phyloP scores from a whole-genome alignment of 176 grass and related monocot genomes.

The Hsuehochloa calcarea region DNA sequence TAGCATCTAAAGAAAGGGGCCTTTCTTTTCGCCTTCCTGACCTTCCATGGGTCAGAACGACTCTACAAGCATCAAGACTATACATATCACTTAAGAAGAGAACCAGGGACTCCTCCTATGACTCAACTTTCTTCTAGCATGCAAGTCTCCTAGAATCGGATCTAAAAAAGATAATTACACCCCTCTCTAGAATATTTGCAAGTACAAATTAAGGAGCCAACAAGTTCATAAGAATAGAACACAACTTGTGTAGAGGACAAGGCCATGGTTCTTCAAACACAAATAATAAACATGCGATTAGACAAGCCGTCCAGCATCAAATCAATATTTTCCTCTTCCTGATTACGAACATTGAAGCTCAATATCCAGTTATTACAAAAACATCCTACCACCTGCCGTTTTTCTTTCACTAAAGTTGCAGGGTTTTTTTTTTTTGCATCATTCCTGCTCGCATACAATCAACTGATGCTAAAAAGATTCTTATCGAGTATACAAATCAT shows the following conservation, averaged over 20 bases:
- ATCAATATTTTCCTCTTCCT: not conserved
- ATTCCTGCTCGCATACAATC: not conserved
- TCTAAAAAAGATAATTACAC: not conserved
- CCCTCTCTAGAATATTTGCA: not conserved
- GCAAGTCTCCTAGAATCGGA: not conserved
- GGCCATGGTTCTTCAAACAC: not conserved
- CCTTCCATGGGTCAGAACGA: not conserved
- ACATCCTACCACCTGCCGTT: not conserved
- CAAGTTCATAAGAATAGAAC: not conserved
- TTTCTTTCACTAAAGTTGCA: not conserved
- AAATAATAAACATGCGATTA: not conserved
- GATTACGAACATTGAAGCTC: not conserved
- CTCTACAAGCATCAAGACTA: not conserved
- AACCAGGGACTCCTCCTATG: not conserved
- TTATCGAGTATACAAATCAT: not conserved
- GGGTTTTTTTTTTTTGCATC: not conserved
- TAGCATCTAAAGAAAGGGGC: not conserved
- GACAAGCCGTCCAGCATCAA: not conserved
- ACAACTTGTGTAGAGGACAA: not conserved
- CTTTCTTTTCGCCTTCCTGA: not conserved
- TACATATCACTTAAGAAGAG: not conserved
- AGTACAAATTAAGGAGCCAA: not conserved
- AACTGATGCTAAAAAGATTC: not conserved
- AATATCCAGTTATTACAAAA: not conserved
- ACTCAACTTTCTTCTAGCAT: not conserved